A percentile compares a stretch with the other conserved stretches of the same genome.
Evolutionary conservation across 2,329 filamentous ascomycete genomes (phyloP).

Genomic region (Nothophoma quercina): DNA sequence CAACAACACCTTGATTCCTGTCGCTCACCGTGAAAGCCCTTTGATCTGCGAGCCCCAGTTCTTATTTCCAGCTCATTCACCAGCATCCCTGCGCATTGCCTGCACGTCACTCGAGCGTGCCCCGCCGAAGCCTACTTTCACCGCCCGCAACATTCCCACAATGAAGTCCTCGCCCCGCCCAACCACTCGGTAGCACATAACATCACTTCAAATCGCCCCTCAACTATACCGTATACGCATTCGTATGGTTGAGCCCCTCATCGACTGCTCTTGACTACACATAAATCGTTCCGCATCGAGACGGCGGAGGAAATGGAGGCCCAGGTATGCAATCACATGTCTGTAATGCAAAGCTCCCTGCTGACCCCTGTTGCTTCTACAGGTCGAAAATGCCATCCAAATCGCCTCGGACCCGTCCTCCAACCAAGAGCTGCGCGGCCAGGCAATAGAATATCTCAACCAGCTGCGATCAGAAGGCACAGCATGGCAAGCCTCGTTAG

Average conservation of each 20-base stretch:
- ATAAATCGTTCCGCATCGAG: conserved; percentile 28
- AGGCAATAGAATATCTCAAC: conserved; percentile 81
- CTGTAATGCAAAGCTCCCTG: not conserved
- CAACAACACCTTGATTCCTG: conserved; percentile 1
- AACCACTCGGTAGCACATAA: conserved; percentile 47
- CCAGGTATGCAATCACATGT: conserved; percentile 37
- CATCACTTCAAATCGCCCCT: conserved; percentile 18
- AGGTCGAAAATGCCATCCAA: conserved; percentile 95
- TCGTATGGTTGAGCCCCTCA: conserved; percentile 24
- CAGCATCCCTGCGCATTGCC: conserved; percentile 23
- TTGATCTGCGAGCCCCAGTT: conserved; percentile 5
- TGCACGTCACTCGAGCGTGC: conserved; percentile 37
- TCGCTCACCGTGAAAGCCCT: conserved; percentile 1
- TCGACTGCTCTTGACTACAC: conserved; percentile 27
- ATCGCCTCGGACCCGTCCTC: conserved; percentile 87
- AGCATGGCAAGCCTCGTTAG: conserved; percentile 88
- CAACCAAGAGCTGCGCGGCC: conserved; percentile 74
- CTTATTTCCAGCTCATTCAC: conserved; percentile 11
- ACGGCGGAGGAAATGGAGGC: conserved; percentile 49
- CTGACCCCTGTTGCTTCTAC: conserved; percentile 5
- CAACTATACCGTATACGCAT: conserved; percentile 29
- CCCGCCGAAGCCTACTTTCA: conserved; percentile 42
- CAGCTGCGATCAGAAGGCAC: conserved; percentile 82
- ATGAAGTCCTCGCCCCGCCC: conserved; percentile 43
- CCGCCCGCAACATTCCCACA: conserved; percentile 45